Conservation (phyloP, 179 eudicot genomes). For the Pouteria campechiana region DNA sequence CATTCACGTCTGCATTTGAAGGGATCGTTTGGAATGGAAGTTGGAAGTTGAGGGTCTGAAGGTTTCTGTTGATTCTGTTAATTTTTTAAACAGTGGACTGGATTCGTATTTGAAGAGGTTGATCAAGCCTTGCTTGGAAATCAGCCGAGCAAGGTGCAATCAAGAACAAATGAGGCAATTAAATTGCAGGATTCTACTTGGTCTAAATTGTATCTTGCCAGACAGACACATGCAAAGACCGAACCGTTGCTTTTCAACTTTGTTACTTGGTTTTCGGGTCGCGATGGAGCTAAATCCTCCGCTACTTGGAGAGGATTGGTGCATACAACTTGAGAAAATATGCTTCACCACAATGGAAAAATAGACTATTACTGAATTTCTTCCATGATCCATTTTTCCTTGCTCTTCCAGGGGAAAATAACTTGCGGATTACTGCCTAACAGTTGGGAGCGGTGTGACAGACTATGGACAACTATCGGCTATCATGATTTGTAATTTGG, state of each 20-base stretch:
- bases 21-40: conserved; percentile 35
- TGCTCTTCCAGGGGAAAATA: no score
- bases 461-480: no score
- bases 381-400: no score
- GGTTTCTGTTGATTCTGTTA: conserved; percentile 39
- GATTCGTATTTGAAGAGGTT: conserved; percentile 47
- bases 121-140: conserved; percentile 36
- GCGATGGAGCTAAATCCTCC: conserved; percentile 52
- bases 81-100: conserved; percentile 50
- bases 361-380: no score
- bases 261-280: conserved; percentile 47
- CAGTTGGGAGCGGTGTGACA: no score
- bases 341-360: no score
- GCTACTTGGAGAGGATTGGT: conserved; percentile 65
- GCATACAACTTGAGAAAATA: conserved; percentile 48
- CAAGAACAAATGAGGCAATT: conserved; percentile 12
- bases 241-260: conserved; percentile 11
- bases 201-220: conserved; percentile 21
- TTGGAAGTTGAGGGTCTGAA: conserved; percentile 40
- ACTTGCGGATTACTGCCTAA: no score
- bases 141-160: conserved; percentile 29
- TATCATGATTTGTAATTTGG: no score
- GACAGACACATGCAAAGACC: conserved; percentile 14
- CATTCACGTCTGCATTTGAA: no score
- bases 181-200: conserved; percentile 3